Evolutionary conservation across 768 basidiomycete species (phyloP), one percentile per base, ranked within the genome.

Genomic region (Amylocystis lapponica): DNA sequence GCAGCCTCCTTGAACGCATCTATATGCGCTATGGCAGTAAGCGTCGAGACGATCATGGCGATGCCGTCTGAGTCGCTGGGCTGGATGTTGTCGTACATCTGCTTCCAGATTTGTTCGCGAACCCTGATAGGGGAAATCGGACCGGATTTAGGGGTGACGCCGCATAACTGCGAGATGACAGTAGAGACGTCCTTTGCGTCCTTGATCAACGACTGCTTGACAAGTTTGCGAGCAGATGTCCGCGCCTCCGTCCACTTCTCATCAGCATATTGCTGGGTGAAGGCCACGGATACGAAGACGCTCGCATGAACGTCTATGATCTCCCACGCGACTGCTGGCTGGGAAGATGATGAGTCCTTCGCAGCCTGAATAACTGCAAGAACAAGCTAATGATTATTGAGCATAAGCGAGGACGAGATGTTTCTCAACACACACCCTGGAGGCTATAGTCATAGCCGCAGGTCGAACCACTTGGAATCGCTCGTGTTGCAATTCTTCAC

Each of bases 401-500:
- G 37, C 17, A 41, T 20, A 22, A 12, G 48, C 20, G 27, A n/a
- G n/a, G n/a, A n/a, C n/a, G n/a, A n/a, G n/a, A n/a, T n/a, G n/a
- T n/a, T n/a, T n/a, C n/a, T n/a, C 43, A 14, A 27, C 7, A 47
- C 84, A 65, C 57, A 91, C 93, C 51, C 73, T 70, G 34, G 79
- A 64, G 3, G 83, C 82, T 23, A 74, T 66, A 21, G 68, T 57
- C 64, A 91, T 77, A 14, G 81, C 74, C 19, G 65, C 63, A 1
- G 86, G 79, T 13, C 83, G 74, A 17, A 76, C 64, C 20, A 69
- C 66, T 37, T 68, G 62, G 56, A 87, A 85, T 3, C 86, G 74
- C 44, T 81, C 77, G 50, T 91, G 87, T 56, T 93, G 91, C 16
- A 87, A 62, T 50, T 88, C 82, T 56, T 86, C 87, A 59, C 83